Percentiles rank a stretch among this genome's conserved stretches.
Conservation (phyloP, 768 basidiomycete genomes). For the Mycena albidolilacea region DNA sequence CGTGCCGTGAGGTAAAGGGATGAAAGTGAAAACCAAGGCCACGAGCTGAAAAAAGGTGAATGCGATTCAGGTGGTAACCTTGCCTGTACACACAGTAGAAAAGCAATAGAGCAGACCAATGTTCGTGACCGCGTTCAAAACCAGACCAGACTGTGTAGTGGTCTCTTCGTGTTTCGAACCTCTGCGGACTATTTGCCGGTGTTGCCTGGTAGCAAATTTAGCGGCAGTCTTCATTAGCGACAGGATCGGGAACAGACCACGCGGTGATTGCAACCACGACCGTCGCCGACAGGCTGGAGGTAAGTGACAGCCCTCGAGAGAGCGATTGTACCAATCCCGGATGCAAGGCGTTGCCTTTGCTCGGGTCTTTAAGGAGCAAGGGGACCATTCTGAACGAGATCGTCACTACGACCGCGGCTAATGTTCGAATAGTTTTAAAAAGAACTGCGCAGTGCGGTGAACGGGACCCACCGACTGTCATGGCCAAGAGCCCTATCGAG, state of each 20-base stretch:
- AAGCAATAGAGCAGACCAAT: neutral
- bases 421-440: neutral
- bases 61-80: neutral
- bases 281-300: neutral
- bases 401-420: neutral
- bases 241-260: neutral
- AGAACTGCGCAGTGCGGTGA: neutral
- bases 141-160: neutral
- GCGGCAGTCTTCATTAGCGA: neutral
- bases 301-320: neutral
- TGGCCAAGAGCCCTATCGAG: slow-evolving; percentile 12
- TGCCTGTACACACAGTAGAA: neutral
- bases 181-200: neutral
- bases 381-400: slow-evolving; percentile 5
- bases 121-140: neutral
- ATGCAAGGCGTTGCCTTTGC: neutral
- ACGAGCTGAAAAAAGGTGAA: neutral
- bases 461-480: slow-evolving; percentile 18
- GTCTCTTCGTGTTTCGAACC: neutral
- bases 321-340: neutral
- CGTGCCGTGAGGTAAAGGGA: neutral
- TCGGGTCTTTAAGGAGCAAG: neutral
- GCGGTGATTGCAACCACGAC: neutral
- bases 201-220: neutral
- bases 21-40: neutral